Base-by-base conservation (phyloP, 208 protist species). In the Leishmania gerbilli region DNA sequence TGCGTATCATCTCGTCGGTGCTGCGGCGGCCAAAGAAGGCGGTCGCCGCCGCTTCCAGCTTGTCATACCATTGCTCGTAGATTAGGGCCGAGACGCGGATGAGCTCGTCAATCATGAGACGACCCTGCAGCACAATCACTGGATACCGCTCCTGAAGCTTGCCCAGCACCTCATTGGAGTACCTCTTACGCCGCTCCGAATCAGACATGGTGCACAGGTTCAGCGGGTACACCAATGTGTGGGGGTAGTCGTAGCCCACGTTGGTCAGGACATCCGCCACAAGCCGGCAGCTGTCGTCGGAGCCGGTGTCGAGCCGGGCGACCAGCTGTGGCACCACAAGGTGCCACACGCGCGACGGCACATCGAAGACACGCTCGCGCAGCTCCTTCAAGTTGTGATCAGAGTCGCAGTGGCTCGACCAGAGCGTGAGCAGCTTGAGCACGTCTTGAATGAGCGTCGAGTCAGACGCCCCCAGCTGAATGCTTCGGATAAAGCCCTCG, bases 261-360 rank as follows among this genome's bases (percentile, higher is more conserved):
- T 85, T 85, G 21, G 85, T 89, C 4, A 99, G 85, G 27, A 99
- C 88, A 27, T 99, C 88, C 37, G 99, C 91, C 27, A 99, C 91
- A 27, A 99, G 88, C 45, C 92, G 86, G 47, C 98, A 93, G 77
- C 99, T 98, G n/a, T 88, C 83, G 31, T 93, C 80, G 0, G 94
- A 89, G 31, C 91, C 93, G 31, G 95, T 97, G 85, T 99, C 98
- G 51, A 99, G 96, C 21, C 98, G 92, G 55, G 99, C 99, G 79
- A 99, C 99, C 34, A 99, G 91, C 87, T 99, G 99, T 34, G 99
- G 99, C 24, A 99, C 97, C 21, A 99, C 99, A 60, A 99, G 90
- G 5, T 99, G 88, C 99, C 99, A 99, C 51, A 99, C 99, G 51
- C 99, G 95, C 56, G 99, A 94, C 24, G 92, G 87, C 8, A 99